A percentile compares a stretch with the other conserved stretches of the same genome.
Conservation (phyloP, 2,329 filamentous ascomycete genomes). For the Achaetomium macrosporum region DNA sequence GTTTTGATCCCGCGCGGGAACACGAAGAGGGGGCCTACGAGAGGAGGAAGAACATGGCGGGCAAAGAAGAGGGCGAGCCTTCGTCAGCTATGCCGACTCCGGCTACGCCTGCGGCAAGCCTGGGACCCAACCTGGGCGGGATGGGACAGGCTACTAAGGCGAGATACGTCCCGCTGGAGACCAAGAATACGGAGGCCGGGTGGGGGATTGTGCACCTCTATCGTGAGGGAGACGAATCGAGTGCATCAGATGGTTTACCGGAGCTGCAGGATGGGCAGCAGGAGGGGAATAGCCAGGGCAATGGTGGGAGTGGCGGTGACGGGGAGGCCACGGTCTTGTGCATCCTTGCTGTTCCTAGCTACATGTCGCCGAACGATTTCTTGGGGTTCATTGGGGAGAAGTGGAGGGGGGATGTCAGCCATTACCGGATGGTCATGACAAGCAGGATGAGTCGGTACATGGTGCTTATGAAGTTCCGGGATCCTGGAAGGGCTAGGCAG, state of each 20-base stretch:
- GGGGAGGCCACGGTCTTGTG: conserved; percentile 68
- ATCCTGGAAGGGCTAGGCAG: conserved; percentile 63
- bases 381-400: conserved; percentile 85
- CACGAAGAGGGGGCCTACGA: conserved; percentile 1
- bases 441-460: conserved; percentile 86
- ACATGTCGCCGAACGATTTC: conserved; percentile 86
- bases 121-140: conserved; percentile 50
- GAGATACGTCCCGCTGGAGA: conserved; percentile 64
- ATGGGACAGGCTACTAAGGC: conserved; percentile 78
- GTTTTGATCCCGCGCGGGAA: conserved; percentile 61
- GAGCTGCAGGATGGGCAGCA: conserved; percentile 10
- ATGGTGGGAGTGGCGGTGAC: conserved; percentile 22
- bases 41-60: conserved; percentile 17
- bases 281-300: conserved; percentile 20
- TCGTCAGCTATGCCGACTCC: conserved; percentile 13
- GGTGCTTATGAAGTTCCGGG: conserved; percentile 89
- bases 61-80: conserved; percentile 29
- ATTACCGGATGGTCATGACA: conserved; percentile 92
- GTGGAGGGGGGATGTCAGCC: conserved; percentile 79
- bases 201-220: conserved; percentile 96
- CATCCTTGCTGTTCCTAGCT: conserved; percentile 89
- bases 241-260: conserved; percentile 2
- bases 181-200: conserved; percentile 69
- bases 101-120: conserved; percentile 29
- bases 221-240: conserved; percentile 68